phyloP scores from a whole-genome alignment of 2,329 filamentous ascomycete species.

The Westerdykella aurantiaca region DNA sequence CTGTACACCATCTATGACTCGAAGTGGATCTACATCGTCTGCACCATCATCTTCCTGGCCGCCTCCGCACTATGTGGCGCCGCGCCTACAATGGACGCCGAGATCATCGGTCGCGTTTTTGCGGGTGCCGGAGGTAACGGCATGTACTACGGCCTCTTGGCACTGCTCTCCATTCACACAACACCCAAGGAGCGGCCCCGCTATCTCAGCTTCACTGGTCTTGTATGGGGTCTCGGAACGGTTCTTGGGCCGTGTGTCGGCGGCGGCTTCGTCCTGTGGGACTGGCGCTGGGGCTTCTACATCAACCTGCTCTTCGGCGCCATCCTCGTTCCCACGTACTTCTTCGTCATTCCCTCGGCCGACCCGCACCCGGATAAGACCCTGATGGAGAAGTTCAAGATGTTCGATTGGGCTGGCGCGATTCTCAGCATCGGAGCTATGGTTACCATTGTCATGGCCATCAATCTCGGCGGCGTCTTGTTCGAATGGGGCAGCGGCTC shows the following conservation, averaged over 20 bases:
- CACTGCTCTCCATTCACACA: slow-evolving; percentile 22
- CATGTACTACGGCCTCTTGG: slow-evolving; percentile 37
- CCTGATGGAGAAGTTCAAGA: slow-evolving; percentile 1
- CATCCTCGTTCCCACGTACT: slow-evolving; percentile 32
- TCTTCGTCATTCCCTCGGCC: slow-evolving; percentile 8
- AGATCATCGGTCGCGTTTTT: slow-evolving; percentile 41
- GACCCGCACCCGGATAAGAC: slow-evolving; percentile 1
- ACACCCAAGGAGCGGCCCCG: slow-evolving; percentile 25
- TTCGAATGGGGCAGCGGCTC: slow-evolving; percentile 45
- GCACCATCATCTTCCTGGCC: slow-evolving; percentile 22
- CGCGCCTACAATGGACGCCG: slow-evolving; percentile 21
- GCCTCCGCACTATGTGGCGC: slow-evolving; percentile 28
- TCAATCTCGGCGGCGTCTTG: slow-evolving; percentile 47
- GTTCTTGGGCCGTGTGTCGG: slow-evolving; percentile 46
- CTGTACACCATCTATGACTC: slow-evolving; percentile 40
- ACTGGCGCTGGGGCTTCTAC: slow-evolving; percentile 40
- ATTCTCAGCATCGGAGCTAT: slow-evolving; percentile 43
- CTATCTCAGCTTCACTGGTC: slow-evolving; percentile 25
- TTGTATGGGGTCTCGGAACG: slow-evolving; percentile 42
- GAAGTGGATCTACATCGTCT: slow-evolving; percentile 39
- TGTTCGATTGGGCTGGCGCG: slow-evolving; percentile 36
- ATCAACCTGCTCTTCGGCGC: slow-evolving; percentile 51
- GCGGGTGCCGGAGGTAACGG: slow-evolving; percentile 44
- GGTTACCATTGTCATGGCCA: slow-evolving; percentile 42
- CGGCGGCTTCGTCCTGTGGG: slow-evolving; percentile 37